Evolutionary conservation across 495 filamentous ascomycete species (phyloP).

Genomic region (Xylaria bambusicola): DNA sequence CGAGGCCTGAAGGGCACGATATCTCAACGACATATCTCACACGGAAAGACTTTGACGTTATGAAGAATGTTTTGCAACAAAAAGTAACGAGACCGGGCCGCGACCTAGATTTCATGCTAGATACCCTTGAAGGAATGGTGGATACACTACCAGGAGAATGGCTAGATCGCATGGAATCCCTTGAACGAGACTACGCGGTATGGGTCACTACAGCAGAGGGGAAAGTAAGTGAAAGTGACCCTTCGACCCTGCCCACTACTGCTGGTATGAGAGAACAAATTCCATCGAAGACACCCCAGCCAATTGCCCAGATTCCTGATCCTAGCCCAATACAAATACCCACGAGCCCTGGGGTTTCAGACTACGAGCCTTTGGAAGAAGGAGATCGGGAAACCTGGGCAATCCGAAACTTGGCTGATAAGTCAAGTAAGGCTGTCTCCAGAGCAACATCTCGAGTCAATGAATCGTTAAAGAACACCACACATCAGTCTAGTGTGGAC

Average conservation of each 20-base stretch:
- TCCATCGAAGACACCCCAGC: conserved; percentile 23
- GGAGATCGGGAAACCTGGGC: conserved; percentile 17
- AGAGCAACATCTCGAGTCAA: neutral
- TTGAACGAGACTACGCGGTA: conserved; percentile 77
- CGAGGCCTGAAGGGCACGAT: neutral
- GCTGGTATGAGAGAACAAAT: neutral
- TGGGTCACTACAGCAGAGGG: conserved; percentile 63
- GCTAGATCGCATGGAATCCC: conserved; percentile 78
- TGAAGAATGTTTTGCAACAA: conserved; percentile 62
- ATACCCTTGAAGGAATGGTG: conserved; percentile 75
- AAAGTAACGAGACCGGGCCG: conserved; percentile 71
- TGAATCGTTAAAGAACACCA: conserved; percentile 3
- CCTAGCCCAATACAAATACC: conserved; percentile 23
- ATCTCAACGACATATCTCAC: conserved; percentile 33
- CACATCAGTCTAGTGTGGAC: neutral
- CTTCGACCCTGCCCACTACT: conserved; percentile 16
- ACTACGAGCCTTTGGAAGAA: conserved; percentile 19
- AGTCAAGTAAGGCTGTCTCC: conserved; percentile 9
- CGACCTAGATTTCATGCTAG: conserved; percentile 78
- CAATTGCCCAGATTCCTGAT: conserved; percentile 23
- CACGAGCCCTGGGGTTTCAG: conserved; percentile 7
- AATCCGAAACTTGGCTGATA: conserved; percentile 18
- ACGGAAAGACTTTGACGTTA: conserved; percentile 59
- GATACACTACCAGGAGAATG: conserved; percentile 85
- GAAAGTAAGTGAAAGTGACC: conserved; percentile 40